Evolutionary conservation across 805 yeast genomes (phyloP).

Genomic region (Wickerhamiella alocasiicola): DNA sequence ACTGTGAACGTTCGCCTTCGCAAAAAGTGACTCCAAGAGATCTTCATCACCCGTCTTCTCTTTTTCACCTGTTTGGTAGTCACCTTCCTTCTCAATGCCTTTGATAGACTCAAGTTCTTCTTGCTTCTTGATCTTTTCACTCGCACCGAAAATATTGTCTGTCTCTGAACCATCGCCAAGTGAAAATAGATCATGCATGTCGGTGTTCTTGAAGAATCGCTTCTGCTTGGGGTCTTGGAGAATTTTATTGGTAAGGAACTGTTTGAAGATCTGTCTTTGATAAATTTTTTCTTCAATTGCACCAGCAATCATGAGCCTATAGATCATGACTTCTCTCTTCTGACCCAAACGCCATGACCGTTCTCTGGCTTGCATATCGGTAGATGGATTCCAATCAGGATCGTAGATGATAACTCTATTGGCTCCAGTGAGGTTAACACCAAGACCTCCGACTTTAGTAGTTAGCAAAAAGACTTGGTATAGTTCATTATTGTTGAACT

Average conservation of each 20-base stretch:
- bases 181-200: constrained; percentile 77
- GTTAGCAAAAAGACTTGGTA: constrained; percentile 67
- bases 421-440: constrained; percentile 90
- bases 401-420: constrained; percentile 87
- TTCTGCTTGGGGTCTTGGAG: constrained; percentile 91
- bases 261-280: constrained; percentile 93
- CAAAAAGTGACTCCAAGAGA: constrained; percentile 63
- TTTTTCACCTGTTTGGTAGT: constrained; percentile 29
- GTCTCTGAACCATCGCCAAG: constrained; percentile 63
- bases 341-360: constrained; percentile 97
- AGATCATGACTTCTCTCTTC: constrained; percentile 79
- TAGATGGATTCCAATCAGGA: constrained; percentile 98
- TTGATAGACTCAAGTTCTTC: constrained; percentile 19
- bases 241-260: constrained; percentile 83
- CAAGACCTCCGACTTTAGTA: constrained; percentile 92
- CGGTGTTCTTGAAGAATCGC: constrained; percentile 84
- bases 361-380: constrained; percentile 93
- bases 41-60: constrained; percentile 36
- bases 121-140: constrained; percentile 27
- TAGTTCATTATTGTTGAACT: constrained; percentile 50
- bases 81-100: constrained; percentile 21
- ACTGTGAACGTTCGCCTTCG: constrained; percentile 59
- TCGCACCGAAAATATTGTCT: constrained; percentile 46
- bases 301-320: constrained; percentile 85
- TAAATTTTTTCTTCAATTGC: constrained; percentile 94